phyloP scores from a whole-genome alignment of 495 filamentous ascomycete genomes.

The Trichoderma parareesei region DNA sequence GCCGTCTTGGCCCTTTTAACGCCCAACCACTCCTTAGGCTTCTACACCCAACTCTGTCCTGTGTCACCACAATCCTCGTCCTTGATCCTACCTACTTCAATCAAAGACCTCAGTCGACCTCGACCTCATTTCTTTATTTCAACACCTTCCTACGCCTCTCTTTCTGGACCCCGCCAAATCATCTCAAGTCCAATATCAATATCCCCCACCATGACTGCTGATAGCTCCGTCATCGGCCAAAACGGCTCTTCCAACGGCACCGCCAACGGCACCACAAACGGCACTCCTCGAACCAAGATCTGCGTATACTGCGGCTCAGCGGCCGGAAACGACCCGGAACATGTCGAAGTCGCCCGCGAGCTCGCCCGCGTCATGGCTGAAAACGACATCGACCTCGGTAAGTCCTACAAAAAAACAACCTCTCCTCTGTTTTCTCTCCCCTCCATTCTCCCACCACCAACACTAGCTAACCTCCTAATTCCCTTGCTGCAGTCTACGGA shows the following conservation, averaged over 20 bases:
- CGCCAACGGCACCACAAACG: slow-evolving; percentile 20
- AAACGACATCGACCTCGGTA: slow-evolving; percentile 61
- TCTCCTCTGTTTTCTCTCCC: neutral
- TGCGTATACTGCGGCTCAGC: slow-evolving; percentile 79
- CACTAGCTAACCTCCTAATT: slow-evolving; percentile 1
- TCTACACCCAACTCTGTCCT: too few relatives aligned
- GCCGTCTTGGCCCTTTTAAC: neutral
- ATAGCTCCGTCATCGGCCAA: slow-evolving; percentile 28
- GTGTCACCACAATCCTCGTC: too few relatives aligned
- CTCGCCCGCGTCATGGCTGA: slow-evolving; percentile 67
- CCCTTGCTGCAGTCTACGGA: slow-evolving; percentile 59
- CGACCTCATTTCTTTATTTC: too few relatives aligned
- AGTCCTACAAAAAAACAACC: neutral
- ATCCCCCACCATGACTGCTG: slow-evolving; percentile 31
- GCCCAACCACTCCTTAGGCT: neutral
- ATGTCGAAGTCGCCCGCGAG: slow-evolving; percentile 68
- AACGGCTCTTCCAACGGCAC: slow-evolving; percentile 19
- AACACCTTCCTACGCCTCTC: too few relatives aligned
- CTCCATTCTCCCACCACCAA: neutral
- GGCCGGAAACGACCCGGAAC: slow-evolving; percentile 56
- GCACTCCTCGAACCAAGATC: slow-evolving; percentile 43
- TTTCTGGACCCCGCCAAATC: neutral
- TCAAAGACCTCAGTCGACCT: neutral
- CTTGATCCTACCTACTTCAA: neutral
- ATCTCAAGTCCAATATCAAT: neutral